phyloP scores from a whole-genome alignment of 176 grass and related monocot species.

The Paspalum notatum region DNA sequence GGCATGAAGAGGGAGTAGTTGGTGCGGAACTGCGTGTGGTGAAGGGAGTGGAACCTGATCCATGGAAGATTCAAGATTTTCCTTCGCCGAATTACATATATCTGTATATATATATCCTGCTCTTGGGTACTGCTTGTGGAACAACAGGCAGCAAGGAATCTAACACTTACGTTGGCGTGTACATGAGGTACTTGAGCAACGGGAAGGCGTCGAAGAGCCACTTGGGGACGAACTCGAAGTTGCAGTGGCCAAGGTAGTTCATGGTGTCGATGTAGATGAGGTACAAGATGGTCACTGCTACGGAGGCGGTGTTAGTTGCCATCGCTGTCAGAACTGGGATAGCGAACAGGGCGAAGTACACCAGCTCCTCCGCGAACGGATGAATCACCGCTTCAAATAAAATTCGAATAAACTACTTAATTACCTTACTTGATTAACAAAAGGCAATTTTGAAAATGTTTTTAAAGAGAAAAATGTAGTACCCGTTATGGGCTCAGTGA shows the following conservation, averaged over 20 bases:
- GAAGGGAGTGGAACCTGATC: constrained; percentile 80
- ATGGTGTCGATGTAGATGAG: constrained; percentile 84
- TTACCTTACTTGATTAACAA: too few species aligned
- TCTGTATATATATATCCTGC: too few species aligned
- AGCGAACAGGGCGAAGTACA: constrained; percentile 70
- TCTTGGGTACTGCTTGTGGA: too few species aligned
- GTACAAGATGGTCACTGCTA: constrained; percentile 39
- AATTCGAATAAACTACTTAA: too few species aligned
- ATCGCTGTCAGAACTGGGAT: constrained; percentile 54
- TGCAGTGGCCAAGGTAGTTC: constrained; percentile 95
- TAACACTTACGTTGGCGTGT: constrained; percentile 97
- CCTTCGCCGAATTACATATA: too few species aligned
- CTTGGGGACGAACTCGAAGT: constrained; percentile 87
- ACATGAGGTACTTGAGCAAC: constrained; percentile 83
- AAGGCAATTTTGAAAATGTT: too few species aligned
- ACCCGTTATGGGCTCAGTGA: constrained; percentile 94
- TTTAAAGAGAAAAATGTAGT: too few species aligned
- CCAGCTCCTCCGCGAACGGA: constrained; percentile 78
- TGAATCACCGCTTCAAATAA: constrained; percentile 95
- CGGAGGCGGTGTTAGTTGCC: constrained; percentile 42
- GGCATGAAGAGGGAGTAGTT: constrained; percentile 90
- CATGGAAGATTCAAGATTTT: too few species aligned
- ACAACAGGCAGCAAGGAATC: too few species aligned
- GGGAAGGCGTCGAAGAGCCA: constrained; percentile 66
- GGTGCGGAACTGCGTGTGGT: constrained; percentile 73